These are phyloP conservation scores for Apophysomyces elegans DNA, from an alignment of 371 early-diverging fungal species.

Conservation along the genomic window DNA sequence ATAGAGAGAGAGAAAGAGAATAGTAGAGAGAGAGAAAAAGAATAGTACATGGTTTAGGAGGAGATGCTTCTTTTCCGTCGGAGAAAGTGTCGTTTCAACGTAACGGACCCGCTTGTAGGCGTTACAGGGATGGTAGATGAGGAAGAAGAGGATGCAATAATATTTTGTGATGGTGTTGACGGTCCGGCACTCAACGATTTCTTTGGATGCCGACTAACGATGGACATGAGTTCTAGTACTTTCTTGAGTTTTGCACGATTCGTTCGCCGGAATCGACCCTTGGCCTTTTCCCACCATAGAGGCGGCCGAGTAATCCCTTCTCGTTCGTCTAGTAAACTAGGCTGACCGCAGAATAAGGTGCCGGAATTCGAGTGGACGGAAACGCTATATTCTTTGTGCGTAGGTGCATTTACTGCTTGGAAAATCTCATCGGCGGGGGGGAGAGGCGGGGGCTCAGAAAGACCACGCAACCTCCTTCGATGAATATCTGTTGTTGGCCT, in stretches of 20 bases:
- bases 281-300: conserved; percentile 27
- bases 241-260: not conserved
- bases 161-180: not conserved
- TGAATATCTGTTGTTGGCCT: not conserved
- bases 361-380: conserved; percentile 3
- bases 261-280: not conserved
- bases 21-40: not conserved
- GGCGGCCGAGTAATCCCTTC: conserved; percentile 24
- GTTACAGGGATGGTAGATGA: conserved; percentile 1
- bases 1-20: not conserved
- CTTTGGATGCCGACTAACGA: not conserved
- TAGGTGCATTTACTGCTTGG: not conserved
- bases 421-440: not conserved
- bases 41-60: not conserved
- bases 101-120: not conserved
- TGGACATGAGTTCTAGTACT: not conserved
- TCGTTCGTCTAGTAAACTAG: conserved; percentile 20
- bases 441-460: conserved; percentile 10
- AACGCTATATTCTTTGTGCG: not conserved
- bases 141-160: conserved; percentile 1
- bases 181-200: not conserved
- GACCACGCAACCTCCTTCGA: conserved; percentile 15
- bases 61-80: not conserved
- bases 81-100: not conserved
- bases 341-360: conserved; percentile 12